phyloP scores from a whole-genome alignment of 768 basidiomycete genomes.

The Punctularia strigosozonata region DNA sequence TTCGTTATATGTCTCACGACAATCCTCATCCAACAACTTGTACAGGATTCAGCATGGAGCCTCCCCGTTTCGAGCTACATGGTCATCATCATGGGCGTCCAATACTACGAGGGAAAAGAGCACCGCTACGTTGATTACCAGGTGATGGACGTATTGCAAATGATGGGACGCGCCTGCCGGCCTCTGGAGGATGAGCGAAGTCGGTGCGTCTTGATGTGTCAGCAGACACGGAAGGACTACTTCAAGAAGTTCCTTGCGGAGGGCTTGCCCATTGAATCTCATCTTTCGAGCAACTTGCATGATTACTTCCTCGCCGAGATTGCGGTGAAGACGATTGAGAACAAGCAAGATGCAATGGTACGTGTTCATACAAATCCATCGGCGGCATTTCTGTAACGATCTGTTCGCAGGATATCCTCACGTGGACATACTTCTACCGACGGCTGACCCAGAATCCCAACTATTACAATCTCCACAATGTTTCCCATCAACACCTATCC shows the following conservation, averaged over 20 bases:
- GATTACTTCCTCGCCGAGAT: constrained; percentile 99
- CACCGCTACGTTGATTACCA: constrained; percentile 98
- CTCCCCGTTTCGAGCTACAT: constrained; percentile 90
- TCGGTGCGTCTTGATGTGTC: constrained; percentile 94
- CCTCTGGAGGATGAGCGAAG: constrained; percentile 81
- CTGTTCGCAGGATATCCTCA: constrained; percentile 70
- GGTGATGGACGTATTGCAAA: constrained; percentile 96
- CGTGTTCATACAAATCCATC: constrained; percentile 7
- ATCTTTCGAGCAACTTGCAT: constrained; percentile 82
- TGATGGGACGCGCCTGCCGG: constrained; percentile 98
- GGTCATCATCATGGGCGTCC: constrained; percentile 99
- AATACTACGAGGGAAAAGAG: constrained; percentile 92
- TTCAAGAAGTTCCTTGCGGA: constrained; percentile 98
- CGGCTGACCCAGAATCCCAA: constrained; percentile 97
- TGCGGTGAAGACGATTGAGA: constrained; percentile 96
- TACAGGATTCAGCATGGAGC: constrained; percentile 90
- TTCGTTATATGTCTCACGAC: neutral
- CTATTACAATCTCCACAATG: constrained; percentile 89
- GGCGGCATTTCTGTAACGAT: neutral
- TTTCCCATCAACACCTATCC: constrained; percentile 89
- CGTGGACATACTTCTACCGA: constrained; percentile 98
- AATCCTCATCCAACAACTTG: neutral
- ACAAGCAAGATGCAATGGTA: constrained; percentile 96
- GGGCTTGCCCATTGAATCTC: constrained; percentile 95
- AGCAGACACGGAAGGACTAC: constrained; percentile 96